Evolutionary conservation across 148 eudicot species (phyloP).

Genomic region (Dianthus caryophyllus): DNA sequence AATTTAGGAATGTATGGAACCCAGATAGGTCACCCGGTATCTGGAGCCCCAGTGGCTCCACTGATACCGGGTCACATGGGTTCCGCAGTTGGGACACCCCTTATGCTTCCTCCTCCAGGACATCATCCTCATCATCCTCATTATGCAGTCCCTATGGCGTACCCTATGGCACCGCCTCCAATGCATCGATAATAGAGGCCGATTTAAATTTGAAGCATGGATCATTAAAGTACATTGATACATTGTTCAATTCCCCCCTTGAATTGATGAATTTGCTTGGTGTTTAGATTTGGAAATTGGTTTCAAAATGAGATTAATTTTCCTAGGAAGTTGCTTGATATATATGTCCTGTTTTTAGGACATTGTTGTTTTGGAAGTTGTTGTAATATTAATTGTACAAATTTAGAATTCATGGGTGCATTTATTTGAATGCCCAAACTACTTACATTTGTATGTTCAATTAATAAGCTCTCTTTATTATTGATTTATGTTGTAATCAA

Average conservation of each 20-base stretch:
- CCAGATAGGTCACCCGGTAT: constrained; percentile 73
- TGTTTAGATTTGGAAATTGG: background rate
- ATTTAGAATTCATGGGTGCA: constrained; percentile 11
- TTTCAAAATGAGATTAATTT: constrained; percentile 1
- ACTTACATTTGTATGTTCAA: constrained; percentile 6
- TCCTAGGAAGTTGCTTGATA: background rate
- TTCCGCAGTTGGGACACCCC: constrained; percentile 82
- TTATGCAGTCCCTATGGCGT: constrained; percentile 63
- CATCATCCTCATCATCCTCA: constrained; percentile 54
- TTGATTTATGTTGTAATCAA: too few species aligned
- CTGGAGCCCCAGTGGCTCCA: constrained; percentile 33
- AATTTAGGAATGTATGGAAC: constrained; percentile 76
- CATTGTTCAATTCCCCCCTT: too few species aligned
- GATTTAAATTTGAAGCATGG: background rate
- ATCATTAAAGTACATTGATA: background rate
- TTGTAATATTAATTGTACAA: constrained; percentile 5
- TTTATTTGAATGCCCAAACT: constrained; percentile 11
- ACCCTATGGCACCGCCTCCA: constrained; percentile 76
- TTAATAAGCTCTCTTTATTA: background rate
- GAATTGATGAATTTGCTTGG: background rate
- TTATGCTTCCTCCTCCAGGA: constrained; percentile 62
- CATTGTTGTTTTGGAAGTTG: constrained; percentile 3
- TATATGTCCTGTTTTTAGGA: constrained; percentile 4
- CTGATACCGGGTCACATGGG: constrained; percentile 47
- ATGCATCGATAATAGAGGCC: constrained; percentile 52